Evolutionary conservation across 257 asterid genomes (phyloP), one percentile per base, ranked within the genome.

Genomic region (Scutellaria minor): DNA sequence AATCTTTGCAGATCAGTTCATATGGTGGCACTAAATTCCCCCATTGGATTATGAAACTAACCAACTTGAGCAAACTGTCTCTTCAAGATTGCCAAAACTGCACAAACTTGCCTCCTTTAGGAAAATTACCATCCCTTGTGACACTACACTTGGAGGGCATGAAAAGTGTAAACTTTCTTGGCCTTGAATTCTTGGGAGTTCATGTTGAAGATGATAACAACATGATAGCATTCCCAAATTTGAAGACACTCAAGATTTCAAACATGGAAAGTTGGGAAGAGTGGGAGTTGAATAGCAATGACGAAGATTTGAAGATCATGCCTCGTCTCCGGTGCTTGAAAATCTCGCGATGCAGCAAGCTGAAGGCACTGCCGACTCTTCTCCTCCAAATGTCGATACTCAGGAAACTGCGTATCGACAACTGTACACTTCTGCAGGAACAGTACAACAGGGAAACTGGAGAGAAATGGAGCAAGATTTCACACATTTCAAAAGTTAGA

Each of bases 291-390:
- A 64, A 15, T 6, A 73, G 37, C 37, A 31, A 31, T 31, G 37
- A 64, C 27, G 79, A 66, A 35, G 31, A 59, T 22, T 15, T 51
- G 27, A 66, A 39, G 51, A 68, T 78, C 1, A 83, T 89, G 91
- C 93, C 96, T 14, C 62, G 83, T 35, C 83, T 89, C 10, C 71
- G 70, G 68, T 87, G 85, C 62, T 70, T 89, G 89, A 89, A 89
- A 62, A 74, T 89, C 12, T 76, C 78, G 0, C 57, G 67, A 24
- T 89, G 96, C 74, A 10, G 73, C 47, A 80, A 79, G 72, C 47
- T 89, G 75, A 82, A 74, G 74, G 81, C 22, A 7, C 52, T 90
- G 68, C 96, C 95, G 0, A 8, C 51, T 13, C 15, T 42, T 48
- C 80, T 88, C 14, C 80, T 83, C 44, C 83, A 72, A 5, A 39